Evolutionary conservation across 176 grass and related monocot species (phyloP).

Genomic region (Chloris gayana): DNA sequence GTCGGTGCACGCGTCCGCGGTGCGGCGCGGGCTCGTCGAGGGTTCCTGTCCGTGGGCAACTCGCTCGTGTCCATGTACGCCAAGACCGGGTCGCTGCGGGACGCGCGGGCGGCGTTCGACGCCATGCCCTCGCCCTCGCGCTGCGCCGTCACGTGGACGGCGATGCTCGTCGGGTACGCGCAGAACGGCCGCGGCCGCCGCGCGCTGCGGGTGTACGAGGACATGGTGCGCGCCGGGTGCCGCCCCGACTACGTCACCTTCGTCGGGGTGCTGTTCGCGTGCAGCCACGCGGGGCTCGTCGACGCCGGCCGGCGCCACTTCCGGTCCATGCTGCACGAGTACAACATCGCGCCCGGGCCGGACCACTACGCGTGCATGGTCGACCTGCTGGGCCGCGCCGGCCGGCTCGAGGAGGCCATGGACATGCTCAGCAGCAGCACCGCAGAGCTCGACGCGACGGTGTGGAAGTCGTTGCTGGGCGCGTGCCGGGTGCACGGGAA

Average conservation of each 20-base stretch:
- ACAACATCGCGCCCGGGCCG: constrained; percentile 39
- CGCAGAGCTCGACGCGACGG: constrained; percentile 50
- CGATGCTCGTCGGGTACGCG: constrained; percentile 56
- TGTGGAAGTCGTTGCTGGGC: constrained; percentile 61
- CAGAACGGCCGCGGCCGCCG: constrained; percentile 50
- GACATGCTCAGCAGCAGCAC: constrained; percentile 41
- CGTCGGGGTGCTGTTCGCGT: constrained; percentile 67
- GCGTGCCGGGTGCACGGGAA: constrained; percentile 56
- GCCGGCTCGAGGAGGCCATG: constrained; percentile 51
- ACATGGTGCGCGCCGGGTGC: constrained; percentile 47
- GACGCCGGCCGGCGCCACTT: constrained; percentile 50
- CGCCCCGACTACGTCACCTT: constrained; percentile 64
- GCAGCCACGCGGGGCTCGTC: constrained; percentile 60
- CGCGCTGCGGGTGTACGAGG: constrained; percentile 43
- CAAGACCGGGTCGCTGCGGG: constrained; percentile 52
- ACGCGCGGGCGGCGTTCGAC: constrained; percentile 49
- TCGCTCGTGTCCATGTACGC: constrained; percentile 72
- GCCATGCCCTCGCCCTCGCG: constrained; percentile 23
- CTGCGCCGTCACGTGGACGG: constrained; percentile 57
- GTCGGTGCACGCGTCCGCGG: constrained; percentile 47
- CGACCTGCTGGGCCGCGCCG: constrained; percentile 58
- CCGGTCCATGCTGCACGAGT: constrained; percentile 41
- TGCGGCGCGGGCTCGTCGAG: constrained; percentile 12
- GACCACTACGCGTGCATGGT: constrained; percentile 78
- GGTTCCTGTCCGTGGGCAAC: constrained; percentile 60